A percentile compares a stretch with the other conserved stretches of the same genome.
These are phyloP conservation scores for Claviceps humidiphila DNA, from an alignment of 2,329 filamentous ascomycete species.

Conservation along the genomic window DNA sequence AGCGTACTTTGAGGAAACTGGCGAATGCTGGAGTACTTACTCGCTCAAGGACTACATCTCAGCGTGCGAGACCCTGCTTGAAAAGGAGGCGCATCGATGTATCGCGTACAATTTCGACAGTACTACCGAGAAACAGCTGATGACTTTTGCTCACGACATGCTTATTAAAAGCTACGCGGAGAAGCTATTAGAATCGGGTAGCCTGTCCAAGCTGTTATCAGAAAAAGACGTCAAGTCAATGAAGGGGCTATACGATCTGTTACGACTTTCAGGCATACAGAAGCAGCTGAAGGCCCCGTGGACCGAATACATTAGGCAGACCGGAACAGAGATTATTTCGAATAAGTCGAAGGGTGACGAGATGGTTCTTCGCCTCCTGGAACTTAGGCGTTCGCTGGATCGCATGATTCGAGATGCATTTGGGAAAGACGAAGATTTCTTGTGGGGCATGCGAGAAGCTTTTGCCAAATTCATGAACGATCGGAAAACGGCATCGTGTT, in stretches of 20 bases:
- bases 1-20: conserved; percentile 56
- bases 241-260: conserved; percentile 62
- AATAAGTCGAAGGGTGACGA: conserved; percentile 66
- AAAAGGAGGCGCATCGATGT: conserved; percentile 61
- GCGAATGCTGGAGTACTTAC: conserved; percentile 47
- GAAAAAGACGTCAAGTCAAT: conserved; percentile 57
- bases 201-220: conserved; percentile 60
- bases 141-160: conserved; percentile 58
- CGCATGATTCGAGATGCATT: conserved; percentile 67
- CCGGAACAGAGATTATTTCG: conserved; percentile 66
- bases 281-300: conserved; percentile 60
- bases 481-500: conserved; percentile 56
- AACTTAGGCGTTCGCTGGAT: conserved; percentile 69
- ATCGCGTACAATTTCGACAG: conserved; percentile 71
- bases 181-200: conserved; percentile 50
- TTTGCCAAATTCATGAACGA: conserved; percentile 92
- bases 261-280: conserved; percentile 59
- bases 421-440: conserved; percentile 59
- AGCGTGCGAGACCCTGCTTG: conserved; percentile 54
- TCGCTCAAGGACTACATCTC: conserved; percentile 65
- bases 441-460: conserved; percentile 66
- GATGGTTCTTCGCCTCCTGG: conserved; percentile 75
- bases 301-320: conserved; percentile 61
- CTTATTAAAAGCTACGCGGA: conserved; percentile 56
- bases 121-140: conserved; percentile 65